Evolutionary conservation across 345 rosid species (phyloP).

Genomic region (Combretum micranthum): DNA sequence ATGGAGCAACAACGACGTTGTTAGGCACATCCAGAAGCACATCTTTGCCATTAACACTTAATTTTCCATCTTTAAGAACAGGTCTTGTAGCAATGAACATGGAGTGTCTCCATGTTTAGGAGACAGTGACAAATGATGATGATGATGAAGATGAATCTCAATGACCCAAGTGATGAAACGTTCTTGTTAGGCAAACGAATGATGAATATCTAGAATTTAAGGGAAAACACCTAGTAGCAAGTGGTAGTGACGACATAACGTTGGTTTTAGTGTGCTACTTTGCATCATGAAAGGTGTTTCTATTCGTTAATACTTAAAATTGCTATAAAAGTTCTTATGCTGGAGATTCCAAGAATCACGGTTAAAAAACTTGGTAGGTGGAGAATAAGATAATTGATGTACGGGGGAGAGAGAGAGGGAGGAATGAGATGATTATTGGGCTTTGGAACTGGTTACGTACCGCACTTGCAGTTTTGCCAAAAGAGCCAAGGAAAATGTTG

Average conservation of each 20-base stretch:
- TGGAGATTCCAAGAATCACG: background rate
- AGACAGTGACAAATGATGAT: background rate
- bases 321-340: too few species aligned
- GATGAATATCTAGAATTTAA: conserved; percentile 3
- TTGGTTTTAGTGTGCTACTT: background rate
- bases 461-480: too few species aligned
- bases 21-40: conserved; percentile 30
- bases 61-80: conserved; percentile 27
- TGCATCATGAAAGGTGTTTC: background rate
- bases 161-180: conserved; percentile 5
- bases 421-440: too few species aligned
- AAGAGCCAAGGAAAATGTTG: too few species aligned
- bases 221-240: background rate
- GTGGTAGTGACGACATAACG: background rate
- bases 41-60: conserved; percentile 25
- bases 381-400: too few species aligned
- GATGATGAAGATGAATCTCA: background rate
- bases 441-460: too few species aligned
- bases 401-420: too few species aligned
- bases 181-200: background rate
- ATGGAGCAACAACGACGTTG: conserved; percentile 31
- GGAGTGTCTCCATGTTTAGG: conserved; percentile 22
- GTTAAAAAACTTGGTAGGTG: background rate
- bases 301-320: too few species aligned
- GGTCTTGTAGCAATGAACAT: conserved; percentile 35